Base-by-base conservation (phyloP, 257 asterid genomes). In the Ehretia macrophylla region DNA sequence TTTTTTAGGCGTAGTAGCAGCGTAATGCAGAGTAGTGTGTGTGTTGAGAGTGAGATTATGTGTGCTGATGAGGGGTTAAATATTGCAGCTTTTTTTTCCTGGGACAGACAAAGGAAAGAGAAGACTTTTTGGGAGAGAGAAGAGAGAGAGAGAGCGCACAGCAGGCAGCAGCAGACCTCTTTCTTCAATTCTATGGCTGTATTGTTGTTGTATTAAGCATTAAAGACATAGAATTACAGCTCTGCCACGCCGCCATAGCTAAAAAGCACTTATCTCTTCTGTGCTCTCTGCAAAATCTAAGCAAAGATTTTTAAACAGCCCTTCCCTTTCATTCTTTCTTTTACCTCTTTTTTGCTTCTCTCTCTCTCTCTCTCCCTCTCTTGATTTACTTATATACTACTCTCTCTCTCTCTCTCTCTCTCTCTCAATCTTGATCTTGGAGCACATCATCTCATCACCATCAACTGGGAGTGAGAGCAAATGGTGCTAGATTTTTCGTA, bases 211-310 rank as follows among this genome's bases (percentile, higher is more conserved):
- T 17, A 17, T 59, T 61, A 39, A 64, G 80, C 85, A 81, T 81
- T 85, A 75, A 88, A 72, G 73, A 78, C 72, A 74, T 48, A 50
- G 87, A 85, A 82, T 80, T 81, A 85, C 78, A 88, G 90, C 75
- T 78, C 97, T 88, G 95, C 83, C 78, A 83, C 95, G 95, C 97
- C 95, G 97, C 90, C 97, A 88, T 77, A 71, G 70, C 72, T 71
- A 46, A 68, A 80, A 87, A 84, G 73, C 76, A 77, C 49, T 67
- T 51, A 49, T 17, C 60, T 39, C 21, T 48, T 55, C 27, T 32
- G 14, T 16, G 8, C 50, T 52, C 44, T 21, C 11, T n/a, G n/a
- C 19, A 16, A 47, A 47, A 47, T 47, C 20, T 14, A 47, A 47
- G 18, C 35, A 27, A 27, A 27, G 6, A 27, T 3, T 27, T 6